Evolutionary conservation across 306 rosid species (phyloP).

Genomic region (Gastrolobium villosum): DNA sequence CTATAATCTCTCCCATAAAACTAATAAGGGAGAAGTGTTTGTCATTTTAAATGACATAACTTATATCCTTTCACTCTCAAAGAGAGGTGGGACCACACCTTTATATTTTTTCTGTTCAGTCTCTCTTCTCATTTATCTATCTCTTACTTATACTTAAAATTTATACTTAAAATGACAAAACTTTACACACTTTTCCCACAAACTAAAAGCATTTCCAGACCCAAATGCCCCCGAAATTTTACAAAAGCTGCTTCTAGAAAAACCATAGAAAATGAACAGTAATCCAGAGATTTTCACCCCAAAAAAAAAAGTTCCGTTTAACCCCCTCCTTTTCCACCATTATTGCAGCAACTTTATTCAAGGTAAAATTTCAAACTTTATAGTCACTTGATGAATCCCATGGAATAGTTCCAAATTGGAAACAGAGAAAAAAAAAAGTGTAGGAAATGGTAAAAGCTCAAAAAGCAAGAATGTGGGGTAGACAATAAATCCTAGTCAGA

Average conservation of each 20-base stretch:
- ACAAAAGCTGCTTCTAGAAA: conserved; percentile 30
- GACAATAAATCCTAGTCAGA: conserved; percentile 45
- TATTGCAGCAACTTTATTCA: conserved; percentile 41
- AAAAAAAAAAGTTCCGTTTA: conserved; percentile 27
- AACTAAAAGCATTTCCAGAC: conserved; percentile 45
- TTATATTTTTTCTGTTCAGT: too few species aligned
- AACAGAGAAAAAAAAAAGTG: not conserved
- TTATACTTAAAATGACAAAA: too few species aligned
- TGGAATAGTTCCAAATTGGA: conserved; percentile 43
- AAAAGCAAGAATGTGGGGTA: conserved; percentile 40
- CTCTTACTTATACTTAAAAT: too few species aligned
- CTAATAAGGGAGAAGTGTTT: too few species aligned
- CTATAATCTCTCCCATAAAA: too few species aligned
- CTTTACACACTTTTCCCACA: too few species aligned
- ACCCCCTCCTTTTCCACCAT: conserved; percentile 39
- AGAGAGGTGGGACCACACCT: too few species aligned
- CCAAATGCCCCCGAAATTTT: conserved; percentile 46
- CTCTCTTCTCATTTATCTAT: too few species aligned
- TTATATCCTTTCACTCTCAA: too few species aligned
- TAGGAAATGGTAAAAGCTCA: conserved; percentile 38
- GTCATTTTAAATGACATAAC: too few species aligned
- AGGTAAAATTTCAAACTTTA: conserved; percentile 18
- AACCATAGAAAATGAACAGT: conserved; percentile 34
- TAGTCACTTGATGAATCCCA: conserved; percentile 44
- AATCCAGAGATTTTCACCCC: conserved; percentile 35